Evolutionary conservation across 495 filamentous ascomycete species (phyloP).

Genomic region (Neurospora africana): DNA sequence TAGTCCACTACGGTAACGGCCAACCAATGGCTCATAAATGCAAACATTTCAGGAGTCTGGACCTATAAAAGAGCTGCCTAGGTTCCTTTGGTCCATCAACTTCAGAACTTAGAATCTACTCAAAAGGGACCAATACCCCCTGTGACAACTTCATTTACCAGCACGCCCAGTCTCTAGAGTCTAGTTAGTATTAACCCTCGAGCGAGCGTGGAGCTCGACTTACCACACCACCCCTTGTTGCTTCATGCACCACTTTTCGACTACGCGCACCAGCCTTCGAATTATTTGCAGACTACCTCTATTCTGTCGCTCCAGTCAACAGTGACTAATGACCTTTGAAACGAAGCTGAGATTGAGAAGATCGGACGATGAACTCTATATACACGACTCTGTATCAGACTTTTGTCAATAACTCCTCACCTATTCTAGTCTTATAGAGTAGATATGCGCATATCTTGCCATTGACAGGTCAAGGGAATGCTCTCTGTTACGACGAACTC

Average conservation of each 20-base stretch:
- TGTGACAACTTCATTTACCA: too few species aligned
- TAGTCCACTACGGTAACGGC: neutral
- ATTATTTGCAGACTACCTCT: neutral
- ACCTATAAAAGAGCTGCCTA: neutral
- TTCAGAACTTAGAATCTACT: neutral
- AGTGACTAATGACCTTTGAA: neutral
- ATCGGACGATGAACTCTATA: neutral
- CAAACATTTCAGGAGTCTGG: neutral
- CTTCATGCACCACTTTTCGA: too few species aligned
- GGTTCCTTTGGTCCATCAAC: neutral
- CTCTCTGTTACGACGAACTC: neutral
- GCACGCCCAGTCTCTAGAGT: too few species aligned
- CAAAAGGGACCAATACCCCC: too few species aligned
- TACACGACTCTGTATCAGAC: neutral
- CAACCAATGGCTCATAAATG: neutral
- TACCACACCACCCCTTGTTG: too few species aligned
- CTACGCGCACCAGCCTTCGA: too few species aligned
- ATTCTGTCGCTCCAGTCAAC: neutral
- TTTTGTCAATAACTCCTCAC: neutral
- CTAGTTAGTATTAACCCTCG: too few species aligned
- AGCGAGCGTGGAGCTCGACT: too few species aligned
- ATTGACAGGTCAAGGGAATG: neutral
- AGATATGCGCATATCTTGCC: neutral
- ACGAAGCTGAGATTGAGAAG: neutral
- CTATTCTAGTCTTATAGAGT: neutral